Evolutionary conservation across 352 stramenopile species (phyloP).

Genomic region (Peronospora destructor): DNA sequence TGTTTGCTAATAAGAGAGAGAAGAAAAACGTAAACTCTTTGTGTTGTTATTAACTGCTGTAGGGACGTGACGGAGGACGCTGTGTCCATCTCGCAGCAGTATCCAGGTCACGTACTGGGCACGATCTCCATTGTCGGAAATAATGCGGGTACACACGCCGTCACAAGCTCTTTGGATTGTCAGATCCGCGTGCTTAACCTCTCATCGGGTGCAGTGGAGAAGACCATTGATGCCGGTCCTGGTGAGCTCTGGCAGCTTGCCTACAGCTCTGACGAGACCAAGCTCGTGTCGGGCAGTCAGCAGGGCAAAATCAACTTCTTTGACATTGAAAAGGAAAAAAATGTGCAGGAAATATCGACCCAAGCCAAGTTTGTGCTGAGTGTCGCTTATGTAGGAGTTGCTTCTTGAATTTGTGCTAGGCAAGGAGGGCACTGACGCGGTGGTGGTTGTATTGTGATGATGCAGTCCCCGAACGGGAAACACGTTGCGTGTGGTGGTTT

Average conservation of each 20-base stretch:
- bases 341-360: constrained; percentile 63
- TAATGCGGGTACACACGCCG: constrained; percentile 63
- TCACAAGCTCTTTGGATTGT: constrained; percentile 80
- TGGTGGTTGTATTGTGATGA: constrained; percentile 1
- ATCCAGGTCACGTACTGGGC: constrained; percentile 75
- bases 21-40: not conserved
- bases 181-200: constrained; percentile 80
- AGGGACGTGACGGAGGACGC: constrained; percentile 65
- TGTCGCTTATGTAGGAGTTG: constrained; percentile 55
- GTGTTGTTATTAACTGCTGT: constrained; percentile 1
- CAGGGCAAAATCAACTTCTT: constrained; percentile 87
- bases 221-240: constrained; percentile 77
- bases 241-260: constrained; percentile 86
- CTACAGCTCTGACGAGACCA: constrained; percentile 78
- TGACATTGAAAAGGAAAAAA: constrained; percentile 73
- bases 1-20: not conserved
- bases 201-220: constrained; percentile 56
- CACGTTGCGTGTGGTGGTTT: constrained; percentile 77
- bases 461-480: constrained; percentile 73
- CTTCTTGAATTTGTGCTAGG: not conserved
- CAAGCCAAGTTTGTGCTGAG: constrained; percentile 74
- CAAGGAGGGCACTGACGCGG: constrained; percentile 1
- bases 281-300: constrained; percentile 73
- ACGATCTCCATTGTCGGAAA: constrained; percentile 82
- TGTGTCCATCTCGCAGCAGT: constrained; percentile 76